phyloP scores from a whole-genome alignment of 2,329 filamentous ascomycete species.

The Fusarium sp. region DNA sequence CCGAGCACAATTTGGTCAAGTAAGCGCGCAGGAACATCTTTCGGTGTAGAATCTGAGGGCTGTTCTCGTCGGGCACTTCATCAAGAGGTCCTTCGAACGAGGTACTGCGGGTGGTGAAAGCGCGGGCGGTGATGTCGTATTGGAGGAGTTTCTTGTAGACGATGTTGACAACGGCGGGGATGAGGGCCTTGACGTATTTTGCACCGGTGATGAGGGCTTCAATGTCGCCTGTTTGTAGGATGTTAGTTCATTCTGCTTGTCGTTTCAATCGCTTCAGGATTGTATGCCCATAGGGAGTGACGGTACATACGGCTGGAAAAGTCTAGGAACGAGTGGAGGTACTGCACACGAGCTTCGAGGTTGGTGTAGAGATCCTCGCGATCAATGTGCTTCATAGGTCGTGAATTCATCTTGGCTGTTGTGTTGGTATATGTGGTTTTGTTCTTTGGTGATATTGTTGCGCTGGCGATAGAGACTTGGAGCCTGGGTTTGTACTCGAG shows the following conservation, averaged over 20 bases:
- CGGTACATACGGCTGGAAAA: conserved; percentile 72
- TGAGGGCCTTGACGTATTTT: conserved; percentile 84
- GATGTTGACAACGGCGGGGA: conserved; percentile 84
- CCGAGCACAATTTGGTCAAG: conserved; percentile 77
- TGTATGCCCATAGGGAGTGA: background rate
- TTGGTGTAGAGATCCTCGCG: conserved; percentile 77
- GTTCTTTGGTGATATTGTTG: background rate
- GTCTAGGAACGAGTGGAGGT: conserved; percentile 80
- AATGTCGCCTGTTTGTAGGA: conserved; percentile 67
- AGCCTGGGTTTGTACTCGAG: background rate
- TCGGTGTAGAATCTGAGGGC: conserved; percentile 78
- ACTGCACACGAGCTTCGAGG: conserved; percentile 75
- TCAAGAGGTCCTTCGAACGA: conserved; percentile 76
- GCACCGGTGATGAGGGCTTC: conserved; percentile 74
- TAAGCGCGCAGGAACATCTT: conserved; percentile 85
- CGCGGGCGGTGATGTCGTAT: conserved; percentile 84
- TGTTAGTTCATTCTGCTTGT: conserved; percentile 17
- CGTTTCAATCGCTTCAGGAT: background rate
- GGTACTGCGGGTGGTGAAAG: conserved; percentile 72
- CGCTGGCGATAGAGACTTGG: background rate
- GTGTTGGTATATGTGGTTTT: background rate
- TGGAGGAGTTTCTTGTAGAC: conserved; percentile 84
- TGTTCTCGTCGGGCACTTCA: conserved; percentile 71
- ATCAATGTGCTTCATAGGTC: conserved; percentile 69
- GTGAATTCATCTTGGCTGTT: conserved; percentile 46